These are phyloP conservation scores for Xylariales sp. DNA, from an alignment of 2,329 filamentous ascomycete genomes.

Conservation along the genomic window DNA sequence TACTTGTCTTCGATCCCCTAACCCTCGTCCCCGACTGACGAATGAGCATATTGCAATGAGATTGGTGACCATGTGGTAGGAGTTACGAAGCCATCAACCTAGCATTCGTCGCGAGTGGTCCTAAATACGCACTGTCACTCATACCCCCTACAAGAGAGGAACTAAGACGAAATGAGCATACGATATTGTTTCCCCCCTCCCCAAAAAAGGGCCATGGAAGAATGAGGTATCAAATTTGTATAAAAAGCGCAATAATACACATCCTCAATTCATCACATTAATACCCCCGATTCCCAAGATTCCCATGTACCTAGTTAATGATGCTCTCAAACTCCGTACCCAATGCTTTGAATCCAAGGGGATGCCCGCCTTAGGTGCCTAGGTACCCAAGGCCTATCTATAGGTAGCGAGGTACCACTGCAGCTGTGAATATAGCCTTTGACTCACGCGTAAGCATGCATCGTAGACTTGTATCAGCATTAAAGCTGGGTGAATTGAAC, in stretches of 20 bases:
- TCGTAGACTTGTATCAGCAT: not conserved
- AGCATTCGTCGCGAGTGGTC: too few relatives aligned
- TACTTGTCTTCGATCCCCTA: too few relatives aligned
- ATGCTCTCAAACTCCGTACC: constrained; percentile 35
- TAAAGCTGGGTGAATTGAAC: not conserved
- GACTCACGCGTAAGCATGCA: not conserved
- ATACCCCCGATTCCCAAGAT: constrained; percentile 1
- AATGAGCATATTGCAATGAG: too few relatives aligned
- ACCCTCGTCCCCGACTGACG: too few relatives aligned
- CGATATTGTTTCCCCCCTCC: too few relatives aligned
- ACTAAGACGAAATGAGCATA: too few relatives aligned
- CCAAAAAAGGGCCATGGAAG: not conserved
- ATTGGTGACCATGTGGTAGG: too few relatives aligned
- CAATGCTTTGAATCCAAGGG: constrained; percentile 25
- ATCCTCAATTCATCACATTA: constrained; percentile 11
- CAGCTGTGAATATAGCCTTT: constrained; percentile 1
- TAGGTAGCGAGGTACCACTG: not conserved
- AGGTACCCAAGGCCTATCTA: not conserved
- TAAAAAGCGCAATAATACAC: not conserved
- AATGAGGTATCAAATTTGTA: constrained; percentile 21
- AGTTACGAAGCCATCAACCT: too few relatives aligned
- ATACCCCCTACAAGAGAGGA: too few relatives aligned
- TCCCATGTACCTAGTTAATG: constrained; percentile 4
- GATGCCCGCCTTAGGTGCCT: constrained; percentile 5
- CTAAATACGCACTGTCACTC: too few relatives aligned